Evolutionary conservation across 148 eudicot species (phyloP).

Genomic region (Rhododendron griersonianum): DNA sequence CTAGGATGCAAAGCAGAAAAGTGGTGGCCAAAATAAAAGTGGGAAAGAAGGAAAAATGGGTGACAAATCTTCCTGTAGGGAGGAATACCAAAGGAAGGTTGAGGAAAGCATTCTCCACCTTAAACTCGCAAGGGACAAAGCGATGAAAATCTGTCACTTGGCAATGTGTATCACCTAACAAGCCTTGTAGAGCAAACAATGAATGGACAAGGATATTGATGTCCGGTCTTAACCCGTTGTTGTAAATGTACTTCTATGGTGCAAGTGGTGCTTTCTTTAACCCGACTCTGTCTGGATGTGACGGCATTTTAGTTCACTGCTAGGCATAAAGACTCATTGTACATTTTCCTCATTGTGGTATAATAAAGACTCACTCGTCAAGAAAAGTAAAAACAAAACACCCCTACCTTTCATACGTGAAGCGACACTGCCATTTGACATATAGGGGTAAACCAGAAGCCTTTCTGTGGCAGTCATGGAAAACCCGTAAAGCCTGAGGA

Average conservation of each 20-base stretch:
- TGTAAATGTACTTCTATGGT: not conserved
- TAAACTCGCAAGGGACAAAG: not conserved
- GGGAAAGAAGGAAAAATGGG: not conserved
- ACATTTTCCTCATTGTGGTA: not conserved
- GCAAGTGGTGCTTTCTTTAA: not conserved
- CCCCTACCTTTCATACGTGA: slow-evolving; percentile 62
- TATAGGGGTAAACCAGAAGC: slow-evolving; percentile 62
- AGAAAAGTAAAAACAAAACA: not conserved
- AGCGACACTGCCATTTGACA: slow-evolving; percentile 75
- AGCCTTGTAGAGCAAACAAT: not conserved
- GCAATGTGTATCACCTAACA: not conserved
- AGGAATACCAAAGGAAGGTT: not conserved
- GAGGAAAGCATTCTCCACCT: not conserved
- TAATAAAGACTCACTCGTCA: not conserved
- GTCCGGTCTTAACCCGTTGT: not conserved
- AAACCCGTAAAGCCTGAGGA: slow-evolving; percentile 57
- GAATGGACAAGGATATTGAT: not conserved
- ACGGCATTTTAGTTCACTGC: not conserved
- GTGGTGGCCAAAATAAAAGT: not conserved
- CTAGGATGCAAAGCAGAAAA: not conserved
- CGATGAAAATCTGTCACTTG: not conserved
- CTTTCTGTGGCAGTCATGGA: slow-evolving; percentile 53
- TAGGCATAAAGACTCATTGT: not conserved
- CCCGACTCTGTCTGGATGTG: not conserved
- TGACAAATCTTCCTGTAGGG: not conserved